Conservation (phyloP, 2,329 filamentous ascomycete species). For the Colletotrichum cereale region DNA sequence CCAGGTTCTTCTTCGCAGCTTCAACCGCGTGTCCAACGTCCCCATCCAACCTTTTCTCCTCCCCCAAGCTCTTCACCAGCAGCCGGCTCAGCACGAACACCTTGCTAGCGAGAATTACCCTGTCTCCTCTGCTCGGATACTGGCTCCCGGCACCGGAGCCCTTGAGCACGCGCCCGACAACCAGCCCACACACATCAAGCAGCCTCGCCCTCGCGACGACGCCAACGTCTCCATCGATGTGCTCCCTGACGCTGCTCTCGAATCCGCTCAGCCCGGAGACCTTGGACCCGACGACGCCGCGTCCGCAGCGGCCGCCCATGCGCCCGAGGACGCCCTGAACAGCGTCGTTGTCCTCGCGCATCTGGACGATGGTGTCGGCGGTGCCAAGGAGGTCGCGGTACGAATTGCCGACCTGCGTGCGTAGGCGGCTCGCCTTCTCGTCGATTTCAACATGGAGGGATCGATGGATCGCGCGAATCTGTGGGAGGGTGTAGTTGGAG, state of each 20-base stretch:
- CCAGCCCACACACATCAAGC: conserved; percentile 64
- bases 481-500: conserved; percentile 68
- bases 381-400: conserved; percentile 94
- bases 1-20: conserved; percentile 73
- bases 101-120: conserved; percentile 73
- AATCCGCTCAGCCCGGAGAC: conserved; percentile 67
- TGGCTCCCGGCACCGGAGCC: conserved; percentile 48
- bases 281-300: conserved; percentile 76
- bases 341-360: conserved; percentile 82
- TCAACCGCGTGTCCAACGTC: conserved; percentile 62
- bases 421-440: conserved; percentile 72
- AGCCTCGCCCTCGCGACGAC: conserved; percentile 60
- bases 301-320: conserved; percentile 83
- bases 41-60: conserved; percentile 51
- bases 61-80: conserved; percentile 78
- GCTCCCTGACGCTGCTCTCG: conserved; percentile 43
- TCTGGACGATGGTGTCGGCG: conserved; percentile 91
- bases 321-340: conserved; percentile 78
- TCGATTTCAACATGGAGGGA: conserved; percentile 70
- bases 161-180: conserved; percentile 63
- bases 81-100: conserved; percentile 81
- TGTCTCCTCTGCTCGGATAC: conserved; percentile 57
- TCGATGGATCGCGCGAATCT: conserved; percentile 74
- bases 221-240: conserved; percentile 5
- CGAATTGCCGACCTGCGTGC: conserved; percentile 73